Evolutionary conservation across 768 basidiomycete species (phyloP).

Genomic region (Suillus paluster): DNA sequence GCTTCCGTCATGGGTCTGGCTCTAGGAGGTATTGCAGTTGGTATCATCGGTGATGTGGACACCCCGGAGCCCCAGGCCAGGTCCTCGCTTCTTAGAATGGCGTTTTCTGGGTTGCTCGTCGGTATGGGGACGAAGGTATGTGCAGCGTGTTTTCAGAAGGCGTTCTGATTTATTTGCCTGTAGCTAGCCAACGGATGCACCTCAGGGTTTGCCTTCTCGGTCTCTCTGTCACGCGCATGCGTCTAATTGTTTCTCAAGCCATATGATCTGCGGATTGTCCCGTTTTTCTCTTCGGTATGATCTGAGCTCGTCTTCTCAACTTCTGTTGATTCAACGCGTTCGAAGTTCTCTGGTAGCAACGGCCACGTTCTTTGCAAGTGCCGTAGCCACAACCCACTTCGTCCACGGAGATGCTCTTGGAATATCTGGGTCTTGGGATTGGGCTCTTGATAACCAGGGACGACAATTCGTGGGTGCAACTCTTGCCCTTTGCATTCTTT

Average conservation of each 20-base stretch:
- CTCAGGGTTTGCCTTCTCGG: conserved; percentile 49
- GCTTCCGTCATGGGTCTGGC: conserved; percentile 51
- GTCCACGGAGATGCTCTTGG: conserved; percentile 40
- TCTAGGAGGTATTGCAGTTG: conserved; percentile 50
- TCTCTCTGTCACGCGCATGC: neutral
- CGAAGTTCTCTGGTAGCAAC: conserved; percentile 59
- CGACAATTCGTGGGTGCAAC: conserved; percentile 31
- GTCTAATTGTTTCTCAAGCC: conserved; percentile 38
- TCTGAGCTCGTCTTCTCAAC: neutral
- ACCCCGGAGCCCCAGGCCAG: conserved; percentile 32
- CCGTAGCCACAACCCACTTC: conserved; percentile 47
- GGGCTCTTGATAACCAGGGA: conserved; percentile 44
- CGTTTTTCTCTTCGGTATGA: conserved; percentile 57
- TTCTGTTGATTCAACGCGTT: conserved; percentile 10
- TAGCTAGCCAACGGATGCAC: conserved; percentile 68
- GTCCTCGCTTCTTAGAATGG: conserved; percentile 31
- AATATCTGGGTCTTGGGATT: conserved; percentile 37
- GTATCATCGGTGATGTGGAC: conserved; percentile 37
- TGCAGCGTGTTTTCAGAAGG: conserved; percentile 1
- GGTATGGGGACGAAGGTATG: conserved; percentile 61
- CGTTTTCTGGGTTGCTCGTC: conserved; percentile 57
- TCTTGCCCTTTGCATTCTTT: conserved; percentile 9
- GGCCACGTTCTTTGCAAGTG: conserved; percentile 54
- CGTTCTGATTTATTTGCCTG: conserved; percentile 2
- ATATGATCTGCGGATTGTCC: conserved; percentile 67